phyloP scores from a whole-genome alignment of 2,329 filamentous ascomycete species.

The Penicillium decumbens region DNA sequence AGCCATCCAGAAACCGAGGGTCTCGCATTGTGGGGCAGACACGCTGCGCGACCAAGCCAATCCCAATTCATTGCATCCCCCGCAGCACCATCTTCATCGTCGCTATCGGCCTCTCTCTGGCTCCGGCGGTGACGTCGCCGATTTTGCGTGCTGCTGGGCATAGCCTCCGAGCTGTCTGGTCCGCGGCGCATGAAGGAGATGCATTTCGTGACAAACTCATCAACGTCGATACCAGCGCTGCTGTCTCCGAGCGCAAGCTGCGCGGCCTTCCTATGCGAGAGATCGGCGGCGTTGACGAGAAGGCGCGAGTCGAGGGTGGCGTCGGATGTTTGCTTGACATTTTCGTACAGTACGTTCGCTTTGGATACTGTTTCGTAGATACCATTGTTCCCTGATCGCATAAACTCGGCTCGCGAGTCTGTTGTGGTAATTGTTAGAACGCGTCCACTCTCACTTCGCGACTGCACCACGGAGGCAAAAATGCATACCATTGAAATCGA shows the following conservation, averaged over 20 bases:
- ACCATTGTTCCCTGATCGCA: constrained; percentile 61
- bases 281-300: constrained; percentile 72
- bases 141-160: constrained; percentile 38
- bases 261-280: constrained; percentile 72
- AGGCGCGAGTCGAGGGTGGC: constrained; percentile 86
- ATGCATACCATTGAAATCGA: constrained; percentile 54
- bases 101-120: constrained; percentile 51
- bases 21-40: constrained; percentile 65
- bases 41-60: constrained; percentile 71
- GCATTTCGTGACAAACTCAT: constrained; percentile 87
- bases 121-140: constrained; percentile 33
- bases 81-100: constrained; percentile 54
- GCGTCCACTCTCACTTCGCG: background rate
- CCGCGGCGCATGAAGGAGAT: constrained; percentile 79
- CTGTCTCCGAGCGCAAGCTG: constrained; percentile 68
- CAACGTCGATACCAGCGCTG: constrained; percentile 74
- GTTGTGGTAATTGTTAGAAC: constrained; percentile 8
- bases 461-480: background rate
- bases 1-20: constrained; percentile 79
- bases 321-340: constrained; percentile 82
- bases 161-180: constrained; percentile 51
- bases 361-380: constrained; percentile 62
- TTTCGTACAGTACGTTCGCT: constrained; percentile 61
- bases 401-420: constrained; percentile 68
- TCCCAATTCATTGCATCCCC: constrained; percentile 83